A percentile compares a stretch with the other conserved stretches of the same genome.
These are phyloP conservation scores for Nannochloris sp. DNA, from an alignment of 139 green algal species.

Conservation along the genomic window DNA sequence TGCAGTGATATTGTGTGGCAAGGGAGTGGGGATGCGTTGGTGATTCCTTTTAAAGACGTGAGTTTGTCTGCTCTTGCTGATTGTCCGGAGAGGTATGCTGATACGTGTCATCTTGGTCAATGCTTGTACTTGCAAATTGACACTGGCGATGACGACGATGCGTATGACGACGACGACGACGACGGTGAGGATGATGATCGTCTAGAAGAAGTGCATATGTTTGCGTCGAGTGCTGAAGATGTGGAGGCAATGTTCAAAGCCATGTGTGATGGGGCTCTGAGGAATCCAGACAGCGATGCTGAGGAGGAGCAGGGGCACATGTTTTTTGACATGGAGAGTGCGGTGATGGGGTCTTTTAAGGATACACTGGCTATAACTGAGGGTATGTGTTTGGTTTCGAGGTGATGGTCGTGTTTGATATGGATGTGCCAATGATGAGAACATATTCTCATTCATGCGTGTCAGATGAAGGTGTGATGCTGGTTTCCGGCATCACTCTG, in stretches of 20 bases:
- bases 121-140: constrained; percentile 28
- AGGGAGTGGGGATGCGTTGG: background rate
- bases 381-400: background rate
- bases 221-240: constrained; percentile 13
- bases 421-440: constrained; percentile 24
- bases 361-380: constrained; percentile 2
- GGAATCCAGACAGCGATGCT: constrained; percentile 25
- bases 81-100: background rate
- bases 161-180: background rate
- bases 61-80: constrained; percentile 23
- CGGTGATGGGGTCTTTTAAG: background rate
- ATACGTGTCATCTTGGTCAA: background rate
- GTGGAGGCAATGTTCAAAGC: constrained; percentile 26
- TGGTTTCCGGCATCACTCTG: background rate
- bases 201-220: background rate
- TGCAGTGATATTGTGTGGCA: background rate
- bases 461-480: constrained; percentile 27
- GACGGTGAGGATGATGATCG: no score
- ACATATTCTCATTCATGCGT: constrained; percentile 37
- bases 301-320: constrained; percentile 10
- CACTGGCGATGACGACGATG: constrained; percentile 1
- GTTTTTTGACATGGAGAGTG: constrained; percentile 20
- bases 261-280: constrained; percentile 27
- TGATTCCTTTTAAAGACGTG: constrained; percentile 16
- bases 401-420: no score